Evolutionary conservation across 352 stramenopile species (phyloP), one percentile per base, ranked within the genome.

Genomic region (Globisporangium irregulare): DNA sequence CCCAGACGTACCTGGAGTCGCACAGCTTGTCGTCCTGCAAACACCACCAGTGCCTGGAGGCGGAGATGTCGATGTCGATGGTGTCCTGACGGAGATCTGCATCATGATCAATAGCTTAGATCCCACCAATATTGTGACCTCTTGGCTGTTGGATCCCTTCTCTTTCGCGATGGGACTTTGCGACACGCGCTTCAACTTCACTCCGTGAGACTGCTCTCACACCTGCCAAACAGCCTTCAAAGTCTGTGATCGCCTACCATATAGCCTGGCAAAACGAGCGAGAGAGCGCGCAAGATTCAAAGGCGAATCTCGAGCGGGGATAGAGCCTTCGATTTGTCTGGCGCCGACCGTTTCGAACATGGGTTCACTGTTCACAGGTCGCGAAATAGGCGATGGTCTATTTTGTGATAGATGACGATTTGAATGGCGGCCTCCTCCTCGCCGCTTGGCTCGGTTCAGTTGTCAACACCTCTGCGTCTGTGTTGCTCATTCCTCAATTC

Each of bases 71-170:
- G 56, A 7, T 12, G 56, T 7, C 12, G n/a, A 34, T 24, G 32
- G 32, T 32, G 56, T 32, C 32, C 10, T 14, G 32, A 9, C 32
- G 12, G 56, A 62, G 56, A 62, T 62, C n/a, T 50, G 56, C 56
- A 62, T 62, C 27, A 14, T 4, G 32, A 20, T 43, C 41, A 22
- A 27, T 20, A 24, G 8, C 22, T 51, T 2, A 51, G 18, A 54
- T 54, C 20, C 38, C 12, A 46, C 38, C 12, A 46, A 32, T 32
- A 32, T 32, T 7, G 38, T 20, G 12, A 46, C 38, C 38, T 46
- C 38, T 46, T 46, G 38, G 18, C 12, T 4, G 38, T 20, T 46
- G 38, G 38, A 46, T 46, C 38, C 38, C 12, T 46, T 46, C 20
- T 46, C 38, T 46, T 46, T 5, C 4, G 38, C 38, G 38, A 46